These are phyloP conservation scores for Ustanciosporium gigantosporum DNA, from an alignment of 1,284 basidiomycete genomes.

Conservation along the genomic window DNA sequence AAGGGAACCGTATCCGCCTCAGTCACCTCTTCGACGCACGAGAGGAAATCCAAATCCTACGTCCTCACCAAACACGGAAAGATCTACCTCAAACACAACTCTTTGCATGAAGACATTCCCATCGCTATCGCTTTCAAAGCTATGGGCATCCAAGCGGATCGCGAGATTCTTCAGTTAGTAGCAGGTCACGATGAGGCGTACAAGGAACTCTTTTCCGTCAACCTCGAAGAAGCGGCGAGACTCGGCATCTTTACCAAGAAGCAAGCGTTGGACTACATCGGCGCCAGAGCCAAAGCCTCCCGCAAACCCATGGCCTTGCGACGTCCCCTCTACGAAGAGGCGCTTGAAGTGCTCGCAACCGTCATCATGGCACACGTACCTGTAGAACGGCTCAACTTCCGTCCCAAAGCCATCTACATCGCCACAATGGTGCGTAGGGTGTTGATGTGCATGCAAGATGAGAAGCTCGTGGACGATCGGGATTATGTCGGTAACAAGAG, in stretches of 20 bases:
- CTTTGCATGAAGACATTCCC: conserved; percentile 94
- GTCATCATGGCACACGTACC: conserved; percentile 97
- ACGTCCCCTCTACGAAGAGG: conserved; percentile 88
- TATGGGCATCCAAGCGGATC: conserved; percentile 92
- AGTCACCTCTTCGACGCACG: conserved; percentile 91
- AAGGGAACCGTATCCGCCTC: conserved; percentile 94
- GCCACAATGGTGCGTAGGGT: conserved; percentile 97
- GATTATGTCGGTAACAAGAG: conserved; percentile 99
- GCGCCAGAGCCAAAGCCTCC: conserved; percentile 85
- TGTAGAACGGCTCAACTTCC: conserved; percentile 85
- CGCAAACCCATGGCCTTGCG: conserved; percentile 71
- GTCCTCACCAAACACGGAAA: conserved; percentile 91
- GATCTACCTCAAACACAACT: conserved; percentile 90
- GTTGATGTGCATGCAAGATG: conserved; percentile 92
- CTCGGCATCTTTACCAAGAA: conserved; percentile 79
- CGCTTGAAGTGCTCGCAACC: conserved; percentile 90
- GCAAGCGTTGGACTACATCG: conserved; percentile 95
- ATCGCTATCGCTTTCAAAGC: conserved; percentile 90
- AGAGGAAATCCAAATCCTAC: conserved; percentile 99
- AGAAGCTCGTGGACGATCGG: conserved; percentile 95
- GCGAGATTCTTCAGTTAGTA: conserved; percentile 92
- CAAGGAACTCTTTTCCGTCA: conserved; percentile 84
- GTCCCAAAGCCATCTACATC: conserved; percentile 94
- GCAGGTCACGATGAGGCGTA: conserved; percentile 90
- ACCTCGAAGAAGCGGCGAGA: conserved; percentile 82